phyloP scores from a whole-genome alignment of 2,329 filamentous ascomycete genomes.

The Trichoderma atroviride region DNA sequence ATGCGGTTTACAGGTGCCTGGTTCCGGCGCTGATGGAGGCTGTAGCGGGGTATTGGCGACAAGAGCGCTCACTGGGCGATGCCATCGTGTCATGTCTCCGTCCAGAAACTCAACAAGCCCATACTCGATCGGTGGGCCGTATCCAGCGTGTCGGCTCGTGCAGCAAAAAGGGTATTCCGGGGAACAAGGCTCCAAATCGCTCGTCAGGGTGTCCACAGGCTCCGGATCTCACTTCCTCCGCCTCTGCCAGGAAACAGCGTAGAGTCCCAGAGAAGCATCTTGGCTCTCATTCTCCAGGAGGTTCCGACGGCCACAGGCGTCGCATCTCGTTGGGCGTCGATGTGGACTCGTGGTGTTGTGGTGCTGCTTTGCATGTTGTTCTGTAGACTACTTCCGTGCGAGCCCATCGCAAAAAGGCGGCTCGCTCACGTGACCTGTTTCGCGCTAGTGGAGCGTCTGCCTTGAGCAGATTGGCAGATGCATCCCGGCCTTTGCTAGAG shows the following conservation, averaged over 20 bases:
- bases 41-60: conserved; percentile 5
- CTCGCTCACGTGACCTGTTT: not conserved
- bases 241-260: not conserved
- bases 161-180: conserved; percentile 15
- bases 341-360: conserved; percentile 18
- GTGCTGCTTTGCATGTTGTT: conserved; percentile 24
- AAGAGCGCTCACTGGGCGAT: not conserved
- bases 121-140: conserved; percentile 1
- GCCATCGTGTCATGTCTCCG: not conserved
- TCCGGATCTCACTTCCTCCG: not conserved
- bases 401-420: conserved; percentile 2
- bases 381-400: conserved; percentile 18
- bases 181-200: conserved; percentile 19
- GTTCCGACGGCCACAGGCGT: conserved; percentile 9
- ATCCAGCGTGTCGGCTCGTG: conserved; percentile 16
- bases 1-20: conserved; percentile 13
- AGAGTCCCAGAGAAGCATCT: not conserved
- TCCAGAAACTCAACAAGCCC: not conserved
- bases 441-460: not conserved
- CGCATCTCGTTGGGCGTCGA: conserved; percentile 18
- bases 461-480: not conserved
- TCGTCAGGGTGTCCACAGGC: conserved; percentile 12
- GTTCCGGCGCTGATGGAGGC: not conserved
- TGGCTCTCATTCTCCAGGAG: not conserved
- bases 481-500: not conserved